Evolutionary conservation across 2,329 filamentous ascomycete genomes (phyloP).

Genomic region (Diaporthe eres): DNA sequence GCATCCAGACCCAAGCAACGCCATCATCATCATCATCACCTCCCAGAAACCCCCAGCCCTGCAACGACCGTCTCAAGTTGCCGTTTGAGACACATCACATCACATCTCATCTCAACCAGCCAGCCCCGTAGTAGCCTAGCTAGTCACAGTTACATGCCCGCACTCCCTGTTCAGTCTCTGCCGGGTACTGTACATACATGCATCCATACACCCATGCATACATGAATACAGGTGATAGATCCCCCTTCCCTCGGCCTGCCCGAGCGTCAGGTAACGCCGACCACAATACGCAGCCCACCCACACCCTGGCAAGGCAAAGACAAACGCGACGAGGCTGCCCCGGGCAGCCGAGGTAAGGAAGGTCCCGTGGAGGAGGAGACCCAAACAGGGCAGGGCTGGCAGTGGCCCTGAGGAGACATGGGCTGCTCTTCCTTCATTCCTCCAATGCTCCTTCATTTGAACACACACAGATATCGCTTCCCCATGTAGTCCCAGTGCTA

Average conservation of each 20-base stretch:
- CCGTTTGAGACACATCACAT: not conserved
- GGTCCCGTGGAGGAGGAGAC: not conserved
- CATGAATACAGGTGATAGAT: too few relatives aligned
- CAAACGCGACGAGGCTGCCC: not conserved
- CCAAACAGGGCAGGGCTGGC: not conserved
- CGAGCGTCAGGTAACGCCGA: not conserved
- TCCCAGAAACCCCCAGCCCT: not conserved
- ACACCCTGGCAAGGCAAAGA: not conserved
- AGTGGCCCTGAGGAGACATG: not conserved
- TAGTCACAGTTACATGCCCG: not conserved
- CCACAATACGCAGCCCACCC: not conserved
- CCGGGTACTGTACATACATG: not conserved
- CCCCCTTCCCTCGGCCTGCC: not conserved
- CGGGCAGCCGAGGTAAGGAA: not conserved
- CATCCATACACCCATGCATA: not conserved
- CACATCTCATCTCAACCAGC: not conserved
- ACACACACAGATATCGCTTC: not conserved
- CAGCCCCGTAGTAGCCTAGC: not conserved
- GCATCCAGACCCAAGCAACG: not conserved
- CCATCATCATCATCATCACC: not conserved
- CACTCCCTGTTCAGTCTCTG: too few relatives aligned
- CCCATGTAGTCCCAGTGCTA: not conserved
- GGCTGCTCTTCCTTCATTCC: not conserved
- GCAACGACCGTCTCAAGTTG: not conserved
- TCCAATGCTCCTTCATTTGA: not conserved